Conservation (phyloP, 306 rosid genomes). For the Begonia peltatifolia region DNA sequence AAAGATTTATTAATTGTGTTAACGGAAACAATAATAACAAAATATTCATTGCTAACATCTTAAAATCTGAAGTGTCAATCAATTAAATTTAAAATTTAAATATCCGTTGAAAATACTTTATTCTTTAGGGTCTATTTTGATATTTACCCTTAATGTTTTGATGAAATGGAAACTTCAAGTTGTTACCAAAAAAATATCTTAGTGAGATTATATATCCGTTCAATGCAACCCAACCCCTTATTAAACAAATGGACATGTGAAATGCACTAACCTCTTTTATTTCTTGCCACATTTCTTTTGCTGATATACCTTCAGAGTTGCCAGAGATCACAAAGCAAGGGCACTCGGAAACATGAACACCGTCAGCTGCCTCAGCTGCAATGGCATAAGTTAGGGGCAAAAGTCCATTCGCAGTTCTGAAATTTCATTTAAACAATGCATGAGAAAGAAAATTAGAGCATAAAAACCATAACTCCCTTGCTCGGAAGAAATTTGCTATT, state of each 20-base stretch:
- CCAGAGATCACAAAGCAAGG: slow-evolving; percentile 80
- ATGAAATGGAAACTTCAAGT: too few species aligned
- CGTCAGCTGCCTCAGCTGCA: slow-evolving; percentile 67
- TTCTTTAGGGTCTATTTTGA: too few species aligned
- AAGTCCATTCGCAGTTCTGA: slow-evolving; percentile 53
- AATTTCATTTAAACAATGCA: slow-evolving; percentile 8
- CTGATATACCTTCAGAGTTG: slow-evolving; percentile 47
- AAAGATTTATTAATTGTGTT: too few species aligned
- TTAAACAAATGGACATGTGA: neutral
- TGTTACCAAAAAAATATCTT: too few species aligned
- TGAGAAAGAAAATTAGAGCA: slow-evolving; percentile 6
- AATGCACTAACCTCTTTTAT: slow-evolving; percentile 50
- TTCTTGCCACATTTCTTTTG: slow-evolving; percentile 83
- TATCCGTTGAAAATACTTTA: too few species aligned
- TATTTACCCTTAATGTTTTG: too few species aligned
- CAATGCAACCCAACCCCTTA: too few species aligned
- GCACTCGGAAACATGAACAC: slow-evolving; percentile 62
- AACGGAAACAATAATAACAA: too few species aligned
- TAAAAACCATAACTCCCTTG: slow-evolving; percentile 1
- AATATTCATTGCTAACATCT: too few species aligned
- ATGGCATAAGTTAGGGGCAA: slow-evolving; percentile 83
- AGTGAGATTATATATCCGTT: too few species aligned
- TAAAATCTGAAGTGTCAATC: too few species aligned
- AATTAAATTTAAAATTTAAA: too few species aligned
- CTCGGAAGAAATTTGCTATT: slow-evolving; percentile 8